These are phyloP conservation scores for Arthrobotrys sphaeroides DNA, from an alignment of 2,329 filamentous ascomycete species.

Conservation along the genomic window DNA sequence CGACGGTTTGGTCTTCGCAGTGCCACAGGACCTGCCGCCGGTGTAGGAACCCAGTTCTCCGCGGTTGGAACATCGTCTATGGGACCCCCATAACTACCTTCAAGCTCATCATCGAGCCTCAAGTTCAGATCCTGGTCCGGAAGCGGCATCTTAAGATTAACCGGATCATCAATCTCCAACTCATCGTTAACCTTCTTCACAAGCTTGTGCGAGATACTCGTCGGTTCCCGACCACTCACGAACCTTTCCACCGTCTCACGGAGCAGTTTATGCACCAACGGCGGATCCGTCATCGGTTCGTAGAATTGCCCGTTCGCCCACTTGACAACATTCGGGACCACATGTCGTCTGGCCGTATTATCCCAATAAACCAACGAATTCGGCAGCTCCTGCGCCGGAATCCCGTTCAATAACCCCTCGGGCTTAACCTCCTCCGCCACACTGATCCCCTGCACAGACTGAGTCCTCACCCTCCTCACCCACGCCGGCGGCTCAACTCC, in stretches of 20 bases:
- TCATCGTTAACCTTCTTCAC: neutral
- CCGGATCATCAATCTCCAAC: neutral
- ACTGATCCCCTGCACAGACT: neutral
- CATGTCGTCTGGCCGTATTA: neutral
- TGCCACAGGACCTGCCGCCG: neutral
- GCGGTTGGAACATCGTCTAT: neutral
- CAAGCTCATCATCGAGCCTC: neutral
- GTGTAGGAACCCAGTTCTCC: too few species aligned
- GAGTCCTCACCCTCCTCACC: neutral
- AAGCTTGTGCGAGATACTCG: neutral
- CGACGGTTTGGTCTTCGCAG: neutral
- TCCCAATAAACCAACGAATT: constrained; percentile 33
- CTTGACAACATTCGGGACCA: neutral
- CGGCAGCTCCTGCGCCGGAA: neutral
- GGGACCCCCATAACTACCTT: neutral
- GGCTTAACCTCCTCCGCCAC: neutral
- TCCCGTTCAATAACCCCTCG: neutral
- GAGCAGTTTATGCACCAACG: neutral
- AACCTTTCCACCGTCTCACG: constrained; percentile 22
- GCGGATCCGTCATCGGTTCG: neutral
- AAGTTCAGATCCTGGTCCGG: neutral
- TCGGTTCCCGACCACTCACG: too few species aligned
- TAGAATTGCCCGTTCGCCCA: constrained; percentile 27
- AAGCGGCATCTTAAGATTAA: neutral
- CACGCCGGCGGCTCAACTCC: neutral